Base-by-base conservation (phyloP, 1,139 yeast species). In the Yamadazyma songkhlaensis region DNA sequence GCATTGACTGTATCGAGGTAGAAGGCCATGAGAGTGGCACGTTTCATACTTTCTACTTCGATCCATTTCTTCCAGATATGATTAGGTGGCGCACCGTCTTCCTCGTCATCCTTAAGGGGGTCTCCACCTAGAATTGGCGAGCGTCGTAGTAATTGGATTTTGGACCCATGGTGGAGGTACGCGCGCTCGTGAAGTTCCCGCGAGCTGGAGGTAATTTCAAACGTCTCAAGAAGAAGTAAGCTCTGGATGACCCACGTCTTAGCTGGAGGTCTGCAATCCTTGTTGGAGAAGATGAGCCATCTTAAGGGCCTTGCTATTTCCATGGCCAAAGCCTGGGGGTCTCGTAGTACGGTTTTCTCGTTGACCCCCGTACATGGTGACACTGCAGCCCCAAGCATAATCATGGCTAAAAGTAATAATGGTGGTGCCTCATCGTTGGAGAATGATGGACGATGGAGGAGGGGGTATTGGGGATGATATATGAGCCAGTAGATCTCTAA, bases 101-200 rank as follows among this genome's bases (percentile, higher is more conserved):
- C 55, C n/a, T 40, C 45, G 29, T 47, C 51, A 17, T 48, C 53
- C 34, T 52, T 56, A 35, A 63, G 46, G 0, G 84, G 84, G 46
- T 78, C 80, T 1, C 84, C 84, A 9, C 84, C 85, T 25, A 84
- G 54, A 2, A 81, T 74, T 0, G 90, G 84, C 6, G 84, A 77
- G 48, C 92, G 65, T 44, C 90, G 62, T 26, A 84, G 60, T 25
- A 84, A 56, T 55, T 84, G 92, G 28, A 83, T 74, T 3, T 84
- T 79, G 0, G 87, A 74, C 3, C 87, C 90, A 54, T 83, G 90
- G 48, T 84, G 88, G 7, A 84, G 64, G 49, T 77, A 82, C 0
- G 85, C 84, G 32, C 94, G 58, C 50, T 84, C 90, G 52, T 84
- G 90, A 38, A 81, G 55, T 15, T 57, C 56, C 38, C 84, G 59